Evolutionary conservation across 2,329 filamentous ascomycete genomes (phyloP).

Genomic region (Colletotrichum sp.): DNA sequence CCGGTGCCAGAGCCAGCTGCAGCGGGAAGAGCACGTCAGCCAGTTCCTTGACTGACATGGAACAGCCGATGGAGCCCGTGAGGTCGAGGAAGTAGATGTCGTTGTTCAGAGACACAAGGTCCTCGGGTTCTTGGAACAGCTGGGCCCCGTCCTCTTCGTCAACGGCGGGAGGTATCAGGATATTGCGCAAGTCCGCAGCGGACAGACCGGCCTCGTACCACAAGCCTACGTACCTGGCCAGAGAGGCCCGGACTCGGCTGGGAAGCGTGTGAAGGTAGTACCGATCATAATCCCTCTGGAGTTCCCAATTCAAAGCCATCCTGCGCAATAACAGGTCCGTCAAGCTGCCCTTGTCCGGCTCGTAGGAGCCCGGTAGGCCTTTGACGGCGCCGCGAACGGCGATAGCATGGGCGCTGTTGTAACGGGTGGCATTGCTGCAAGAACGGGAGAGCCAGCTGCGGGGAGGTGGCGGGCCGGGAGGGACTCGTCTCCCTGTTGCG

Average conservation of each 20-base stretch:
- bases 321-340: conserved; percentile 55
- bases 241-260: conserved; percentile 53
- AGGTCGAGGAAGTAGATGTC: conserved; percentile 60
- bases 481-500: conserved; percentile 53
- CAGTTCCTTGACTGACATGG: conserved; percentile 57
- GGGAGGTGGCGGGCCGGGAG: conserved; percentile 64
- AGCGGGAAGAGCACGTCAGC: conserved; percentile 54
- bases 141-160: conserved; percentile 21
- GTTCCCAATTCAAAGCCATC: conserved; percentile 60
- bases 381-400: conserved; percentile 10
- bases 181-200: conserved; percentile 51
- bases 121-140: conserved; percentile 25
- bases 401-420: conserved; percentile 3
- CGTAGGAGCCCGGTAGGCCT: conserved; percentile 49
- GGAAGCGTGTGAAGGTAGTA: conserved; percentile 63
- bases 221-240: conserved; percentile 56
- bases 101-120: conserved; percentile 39
- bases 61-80: conserved; percentile 54
- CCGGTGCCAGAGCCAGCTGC: conserved; percentile 18
- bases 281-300: conserved; percentile 59
- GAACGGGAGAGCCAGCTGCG: conserved; percentile 55
- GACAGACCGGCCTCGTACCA: conserved; percentile 52
- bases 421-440: conserved; percentile 22
- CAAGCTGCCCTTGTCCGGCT: conserved; percentile 52
- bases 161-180: conserved; percentile 44